Conservation (phyloP, 257 asterid genomes). For the Paraleonurus japonicus region DNA sequence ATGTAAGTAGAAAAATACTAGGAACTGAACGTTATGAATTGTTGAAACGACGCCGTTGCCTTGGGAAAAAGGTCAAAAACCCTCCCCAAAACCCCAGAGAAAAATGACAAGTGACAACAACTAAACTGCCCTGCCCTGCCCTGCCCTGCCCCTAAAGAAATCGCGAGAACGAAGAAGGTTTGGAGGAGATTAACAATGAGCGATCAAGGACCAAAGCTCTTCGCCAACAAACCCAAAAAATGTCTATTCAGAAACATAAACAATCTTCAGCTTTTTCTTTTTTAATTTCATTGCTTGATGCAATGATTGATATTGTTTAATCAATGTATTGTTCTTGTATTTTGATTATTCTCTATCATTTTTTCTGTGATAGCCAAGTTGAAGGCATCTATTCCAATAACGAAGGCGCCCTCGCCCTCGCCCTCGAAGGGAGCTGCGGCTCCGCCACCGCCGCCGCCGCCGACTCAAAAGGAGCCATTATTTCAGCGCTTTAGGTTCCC, state of each 20-base stretch:
- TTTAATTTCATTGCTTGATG: not conserved
- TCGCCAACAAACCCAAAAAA: slow-evolving; percentile 21
- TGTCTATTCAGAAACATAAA: not conserved
- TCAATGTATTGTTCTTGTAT: not conserved
- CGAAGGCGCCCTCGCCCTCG: slow-evolving; percentile 38
- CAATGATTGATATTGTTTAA: not conserved
- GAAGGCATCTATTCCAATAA: slow-evolving; percentile 46
- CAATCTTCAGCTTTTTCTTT: not conserved
- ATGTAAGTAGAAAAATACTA: not conserved
- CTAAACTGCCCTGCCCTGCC: too few species aligned
- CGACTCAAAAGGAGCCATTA: slow-evolving; percentile 44
- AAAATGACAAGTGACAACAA: not conserved
- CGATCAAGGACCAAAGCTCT: slow-evolving; percentile 2
- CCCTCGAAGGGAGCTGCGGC: slow-evolving; percentile 34
- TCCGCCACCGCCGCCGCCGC: slow-evolving; percentile 38
- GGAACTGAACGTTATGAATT: not conserved
- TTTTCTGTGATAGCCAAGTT: slow-evolving; percentile 45
- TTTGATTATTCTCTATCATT: slow-evolving; percentile 2
- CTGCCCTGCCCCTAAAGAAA: not conserved
- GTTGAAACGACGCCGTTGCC: slow-evolving; percentile 21
- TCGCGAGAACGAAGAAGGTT: not conserved
- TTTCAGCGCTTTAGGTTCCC: slow-evolving; percentile 37
- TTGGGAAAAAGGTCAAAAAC: not conserved
- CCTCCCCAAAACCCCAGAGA: not conserved
- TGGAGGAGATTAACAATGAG: not conserved